A percentile compares a stretch with the other conserved stretches of the same genome.
These are phyloP conservation scores for Liquidambar formosana DNA, from an alignment of 164 flowering plant genomes.

Conservation along the genomic window DNA sequence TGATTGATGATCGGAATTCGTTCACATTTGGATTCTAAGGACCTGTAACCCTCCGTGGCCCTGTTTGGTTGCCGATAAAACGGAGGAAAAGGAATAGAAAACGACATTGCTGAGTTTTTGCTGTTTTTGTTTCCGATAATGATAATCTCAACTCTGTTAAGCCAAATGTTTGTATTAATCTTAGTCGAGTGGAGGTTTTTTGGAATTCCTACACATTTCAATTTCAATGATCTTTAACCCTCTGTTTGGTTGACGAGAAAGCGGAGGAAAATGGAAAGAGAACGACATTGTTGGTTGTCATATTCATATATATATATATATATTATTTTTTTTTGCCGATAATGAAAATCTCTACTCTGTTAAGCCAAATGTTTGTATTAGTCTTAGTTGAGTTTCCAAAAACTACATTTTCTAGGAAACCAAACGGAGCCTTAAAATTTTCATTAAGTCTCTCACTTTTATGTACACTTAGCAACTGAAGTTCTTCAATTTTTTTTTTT, in stretches of 20 bases:
- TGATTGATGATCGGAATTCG: background rate
- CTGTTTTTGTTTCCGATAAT: no score
- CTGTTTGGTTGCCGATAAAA: conserved; percentile 1
- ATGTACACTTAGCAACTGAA: background rate
- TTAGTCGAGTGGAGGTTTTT: no score
- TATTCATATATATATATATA: no score
- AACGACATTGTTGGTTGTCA: no score
- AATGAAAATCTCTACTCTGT: no score
- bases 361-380: no score
- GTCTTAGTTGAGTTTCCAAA: no score
- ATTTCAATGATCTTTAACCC: background rate
- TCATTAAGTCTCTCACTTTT: background rate
- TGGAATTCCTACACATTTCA: background rate
- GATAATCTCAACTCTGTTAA: no score
- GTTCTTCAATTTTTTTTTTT: background rate
- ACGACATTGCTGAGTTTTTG: no score
- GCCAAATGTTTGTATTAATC: no score
- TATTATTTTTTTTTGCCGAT: no score
- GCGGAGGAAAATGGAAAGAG: background rate
- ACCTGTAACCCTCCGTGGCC: background rate
- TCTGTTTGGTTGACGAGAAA: conserved; percentile 1
- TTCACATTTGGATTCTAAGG: background rate
- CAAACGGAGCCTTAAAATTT: background rate
- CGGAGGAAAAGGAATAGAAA: background rate
- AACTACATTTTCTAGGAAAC: background rate